Evolutionary conservation across 768 basidiomycete species (phyloP).

Genomic region (Lentinula raphanica): DNA sequence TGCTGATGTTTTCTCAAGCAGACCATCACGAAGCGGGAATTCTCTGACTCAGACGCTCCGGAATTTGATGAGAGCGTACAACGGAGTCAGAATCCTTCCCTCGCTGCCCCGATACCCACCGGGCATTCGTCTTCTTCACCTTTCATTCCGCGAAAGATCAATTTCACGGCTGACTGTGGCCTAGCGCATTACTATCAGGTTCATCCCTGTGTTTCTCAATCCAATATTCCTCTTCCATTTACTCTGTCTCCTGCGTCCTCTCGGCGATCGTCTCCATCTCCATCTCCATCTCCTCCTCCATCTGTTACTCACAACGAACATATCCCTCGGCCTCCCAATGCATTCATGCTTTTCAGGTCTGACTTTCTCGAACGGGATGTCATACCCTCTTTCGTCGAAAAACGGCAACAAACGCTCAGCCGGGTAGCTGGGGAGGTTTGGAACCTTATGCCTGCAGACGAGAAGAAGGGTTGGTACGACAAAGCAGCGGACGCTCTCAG

Average conservation of each 20-base stretch:
- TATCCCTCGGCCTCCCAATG: constrained; percentile 74
- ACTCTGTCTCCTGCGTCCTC: too few relatives aligned
- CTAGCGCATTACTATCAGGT: not conserved
- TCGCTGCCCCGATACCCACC: not conserved
- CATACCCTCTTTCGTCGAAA: constrained; percentile 47
- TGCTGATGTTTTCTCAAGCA: not conserved
- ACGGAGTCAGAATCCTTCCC: not conserved
- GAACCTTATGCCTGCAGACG: constrained; percentile 45
- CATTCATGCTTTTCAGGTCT: constrained; percentile 80
- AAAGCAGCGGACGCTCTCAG: constrained; percentile 43
- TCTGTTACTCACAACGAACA: constrained; percentile 23
- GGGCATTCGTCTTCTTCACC: not conserved
- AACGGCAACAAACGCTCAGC: constrained; percentile 69
- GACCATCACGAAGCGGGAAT: not conserved
- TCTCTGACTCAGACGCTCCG: not conserved
- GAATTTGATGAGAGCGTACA: not conserved
- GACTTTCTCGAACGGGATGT: constrained; percentile 47
- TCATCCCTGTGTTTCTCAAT: not conserved
- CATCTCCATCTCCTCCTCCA: constrained; percentile 5
- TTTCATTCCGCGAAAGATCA: not conserved
- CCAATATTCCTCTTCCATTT: not conserved
- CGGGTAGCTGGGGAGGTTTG: constrained; percentile 66
- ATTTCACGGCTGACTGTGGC: not conserved
- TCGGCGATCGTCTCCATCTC: too few relatives aligned
- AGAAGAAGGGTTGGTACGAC: constrained; percentile 41